phyloP scores from a whole-genome alignment of 1,284 basidiomycete genomes.

The Sutorius eximius region DNA sequence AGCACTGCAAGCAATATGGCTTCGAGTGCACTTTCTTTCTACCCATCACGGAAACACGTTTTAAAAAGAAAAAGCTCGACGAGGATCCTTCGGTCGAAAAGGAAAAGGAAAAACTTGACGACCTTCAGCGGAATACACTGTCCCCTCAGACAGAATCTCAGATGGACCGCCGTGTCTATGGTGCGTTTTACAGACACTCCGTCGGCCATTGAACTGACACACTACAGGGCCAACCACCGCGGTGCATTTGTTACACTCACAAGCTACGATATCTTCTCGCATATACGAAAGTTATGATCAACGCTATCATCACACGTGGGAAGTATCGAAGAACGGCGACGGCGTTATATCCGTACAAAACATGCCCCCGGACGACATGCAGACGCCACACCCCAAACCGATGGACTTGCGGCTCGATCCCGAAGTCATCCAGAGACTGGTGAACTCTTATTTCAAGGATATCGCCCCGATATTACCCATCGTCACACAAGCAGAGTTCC shows the following conservation, averaged over 20 bases:
- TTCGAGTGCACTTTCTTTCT: conserved; percentile 97
- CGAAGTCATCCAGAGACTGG: conserved; percentile 77
- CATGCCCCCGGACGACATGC: conserved; percentile 53
- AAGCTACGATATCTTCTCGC: conserved; percentile 77
- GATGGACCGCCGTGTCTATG: conserved; percentile 58
- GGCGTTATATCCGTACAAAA: conserved; percentile 87
- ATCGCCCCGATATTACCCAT: conserved; percentile 86
- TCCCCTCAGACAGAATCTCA: conserved; percentile 42
- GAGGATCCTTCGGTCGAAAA: conserved; percentile 60
- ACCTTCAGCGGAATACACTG: conserved; percentile 29
- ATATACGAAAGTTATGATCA: conserved; percentile 87
- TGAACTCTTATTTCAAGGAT: conserved; percentile 90
- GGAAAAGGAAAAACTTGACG: conserved; percentile 35
- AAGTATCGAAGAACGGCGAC: conserved; percentile 78
- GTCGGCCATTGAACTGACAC: conserved; percentile 8
- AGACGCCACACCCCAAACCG: conserved; percentile 56
- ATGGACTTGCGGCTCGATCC: conserved; percentile 70
- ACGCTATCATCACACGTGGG: conserved; percentile 81
- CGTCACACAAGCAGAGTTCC: conserved; percentile 84
- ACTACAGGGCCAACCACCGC: conserved; percentile 78
- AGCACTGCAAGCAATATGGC: conserved; percentile 86
- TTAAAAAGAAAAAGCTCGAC: conserved; percentile 89
- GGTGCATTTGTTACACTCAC: conserved; percentile 86
- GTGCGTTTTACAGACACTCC: conserved; percentile 41
- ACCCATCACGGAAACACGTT: conserved; percentile 96